phyloP scores from a whole-genome alignment of 768 basidiomycete species.

The Cystobasidium onofrii region DNA sequence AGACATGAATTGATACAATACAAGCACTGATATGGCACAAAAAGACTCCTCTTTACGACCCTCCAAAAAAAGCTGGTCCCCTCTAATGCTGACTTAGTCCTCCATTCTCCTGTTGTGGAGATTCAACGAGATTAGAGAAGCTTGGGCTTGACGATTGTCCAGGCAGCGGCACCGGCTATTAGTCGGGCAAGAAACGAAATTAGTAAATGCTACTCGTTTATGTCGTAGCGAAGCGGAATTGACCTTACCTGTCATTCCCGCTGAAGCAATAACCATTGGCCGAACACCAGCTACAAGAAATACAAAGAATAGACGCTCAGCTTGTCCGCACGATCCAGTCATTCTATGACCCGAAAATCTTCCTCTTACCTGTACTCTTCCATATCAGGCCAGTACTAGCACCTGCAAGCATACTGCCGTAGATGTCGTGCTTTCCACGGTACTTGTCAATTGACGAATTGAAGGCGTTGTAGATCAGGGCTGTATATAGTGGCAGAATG shows the following conservation, averaged over 20 bases:
- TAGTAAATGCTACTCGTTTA: too few species aligned
- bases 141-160: constrained; percentile 89
- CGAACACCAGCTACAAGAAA: constrained; percentile 79
- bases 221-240: neutral
- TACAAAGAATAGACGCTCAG: constrained; percentile 36
- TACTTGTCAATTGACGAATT: constrained; percentile 85
- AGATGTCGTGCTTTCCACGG: constrained; percentile 82
- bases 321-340: neutral
- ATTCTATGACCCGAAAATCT: neutral
- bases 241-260: constrained; percentile 58
- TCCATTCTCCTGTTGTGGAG: too few species aligned
- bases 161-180: constrained; percentile 68
- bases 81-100: too few species aligned
- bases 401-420: constrained; percentile 86
- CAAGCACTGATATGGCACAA: neutral
- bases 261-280: constrained; percentile 80
- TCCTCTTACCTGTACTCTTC: constrained; percentile 76
- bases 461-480: constrained; percentile 89
- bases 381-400: constrained; percentile 80
- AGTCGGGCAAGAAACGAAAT: neutral
- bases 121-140: constrained; percentile 52
- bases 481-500: constrained; percentile 55
- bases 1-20: neutral
- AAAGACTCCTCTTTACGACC: neutral
- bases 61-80: too few species aligned